Conservation (phyloP, 2,329 filamentous ascomycete genomes). For the Pseudocercospora pini-densiflorae region DNA sequence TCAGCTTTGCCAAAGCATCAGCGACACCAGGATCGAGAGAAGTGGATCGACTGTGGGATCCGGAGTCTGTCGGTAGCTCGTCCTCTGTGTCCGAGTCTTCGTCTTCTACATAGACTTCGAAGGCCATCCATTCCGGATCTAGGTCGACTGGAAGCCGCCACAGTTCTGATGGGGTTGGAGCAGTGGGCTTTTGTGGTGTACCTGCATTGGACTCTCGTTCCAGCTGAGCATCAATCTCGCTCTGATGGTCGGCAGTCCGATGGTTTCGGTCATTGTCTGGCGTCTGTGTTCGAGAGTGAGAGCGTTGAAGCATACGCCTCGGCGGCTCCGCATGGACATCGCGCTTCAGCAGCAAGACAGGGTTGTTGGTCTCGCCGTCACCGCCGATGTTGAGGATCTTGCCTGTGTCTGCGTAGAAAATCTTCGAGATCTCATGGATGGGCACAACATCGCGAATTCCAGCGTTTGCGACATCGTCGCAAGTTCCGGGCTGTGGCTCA, state of each 20-base stretch:
- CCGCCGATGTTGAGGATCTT: constrained; percentile 83
- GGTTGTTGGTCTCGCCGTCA: constrained; percentile 71
- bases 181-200: constrained; percentile 20
- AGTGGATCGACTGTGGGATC: constrained; percentile 26
- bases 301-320: constrained; percentile 58
- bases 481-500: constrained; percentile 60
- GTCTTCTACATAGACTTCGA: constrained; percentile 79
- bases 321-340: constrained; percentile 68
- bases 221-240: constrained; percentile 51
- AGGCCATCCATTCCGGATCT: constrained; percentile 88
- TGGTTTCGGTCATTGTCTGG: constrained; percentile 22
- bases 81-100: constrained; percentile 57
- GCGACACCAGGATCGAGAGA: constrained; percentile 49
- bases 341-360: constrained; percentile 74
- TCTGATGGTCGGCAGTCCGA: constrained; percentile 44
- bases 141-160: constrained; percentile 58
- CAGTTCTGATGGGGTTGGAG: background rate
- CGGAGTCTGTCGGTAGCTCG: constrained; percentile 28
- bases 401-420: constrained; percentile 91
- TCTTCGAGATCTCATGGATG: constrained; percentile 79
- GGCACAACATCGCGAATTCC: constrained; percentile 71
- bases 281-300: constrained; percentile 23
- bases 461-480: constrained; percentile 64
- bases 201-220: constrained; percentile 45
- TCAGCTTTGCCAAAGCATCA: constrained; percentile 53